phyloP scores from a whole-genome alignment of 176 grass and related monocot genomes.

The Eleusine indica region DNA sequence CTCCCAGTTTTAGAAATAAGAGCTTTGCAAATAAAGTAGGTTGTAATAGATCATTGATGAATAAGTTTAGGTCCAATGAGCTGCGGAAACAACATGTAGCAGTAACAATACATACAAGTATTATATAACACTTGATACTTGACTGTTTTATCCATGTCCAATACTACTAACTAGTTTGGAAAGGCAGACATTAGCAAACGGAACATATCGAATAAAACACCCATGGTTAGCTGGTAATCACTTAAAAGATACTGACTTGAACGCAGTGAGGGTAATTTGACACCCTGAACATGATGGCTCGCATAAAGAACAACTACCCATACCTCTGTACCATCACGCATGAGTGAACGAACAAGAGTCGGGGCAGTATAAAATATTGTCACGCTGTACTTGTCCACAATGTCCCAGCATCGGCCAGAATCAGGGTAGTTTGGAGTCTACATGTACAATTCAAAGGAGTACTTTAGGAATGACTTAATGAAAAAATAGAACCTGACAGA shows the following conservation, averaged over 20 bases:
- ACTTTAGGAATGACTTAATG: conserved; percentile 30
- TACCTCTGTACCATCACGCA: conserved; percentile 92
- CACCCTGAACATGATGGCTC: neutral
- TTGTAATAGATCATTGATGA: neutral
- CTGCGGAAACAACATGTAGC: conserved; percentile 17
- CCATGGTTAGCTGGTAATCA: neutral
- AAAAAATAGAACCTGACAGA: neutral
- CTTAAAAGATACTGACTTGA: conserved; percentile 9
- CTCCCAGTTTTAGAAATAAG: neutral
- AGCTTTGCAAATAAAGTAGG: conserved; percentile 21
- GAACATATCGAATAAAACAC: neutral
- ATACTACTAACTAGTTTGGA: neutral
- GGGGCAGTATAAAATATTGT: conserved; percentile 99
- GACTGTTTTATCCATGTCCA: neutral
- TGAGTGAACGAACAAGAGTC: conserved; percentile 93
- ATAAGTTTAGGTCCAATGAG: conserved; percentile 16
- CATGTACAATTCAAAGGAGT: conserved; percentile 40
- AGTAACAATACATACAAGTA: neutral
- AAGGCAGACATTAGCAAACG: conserved; percentile 1
- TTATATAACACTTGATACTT: neutral
- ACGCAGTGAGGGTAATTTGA: conserved; percentile 15
- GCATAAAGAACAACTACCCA: neutral
- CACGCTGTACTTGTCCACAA: conserved; percentile 94
- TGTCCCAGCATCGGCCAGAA: conserved; percentile 87
- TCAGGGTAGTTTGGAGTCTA: conserved; percentile 98